Percentiles rank a stretch among this genome's conserved stretches.
Conservation (phyloP, 148 eudicot genomes). For the Heliosperma pusillum region DNA sequence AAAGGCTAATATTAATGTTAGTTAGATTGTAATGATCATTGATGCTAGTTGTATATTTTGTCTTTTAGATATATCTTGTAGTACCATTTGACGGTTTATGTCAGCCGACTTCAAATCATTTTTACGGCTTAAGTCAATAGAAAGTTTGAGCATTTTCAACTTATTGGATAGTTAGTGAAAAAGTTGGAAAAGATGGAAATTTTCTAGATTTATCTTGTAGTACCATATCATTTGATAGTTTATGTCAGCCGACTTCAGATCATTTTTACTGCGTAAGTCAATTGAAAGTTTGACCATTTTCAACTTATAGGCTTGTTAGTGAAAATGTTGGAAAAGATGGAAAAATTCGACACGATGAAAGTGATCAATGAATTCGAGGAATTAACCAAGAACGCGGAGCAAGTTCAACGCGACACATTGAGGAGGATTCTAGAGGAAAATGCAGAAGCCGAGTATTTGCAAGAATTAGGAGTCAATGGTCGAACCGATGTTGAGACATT, state of each 20-base stretch:
- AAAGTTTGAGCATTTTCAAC: not conserved
- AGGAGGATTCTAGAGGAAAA: slow-evolving; percentile 42
- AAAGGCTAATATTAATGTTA: slow-evolving; percentile 6
- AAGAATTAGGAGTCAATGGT: slow-evolving; percentile 34
- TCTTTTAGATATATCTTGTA: not conserved
- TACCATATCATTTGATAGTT: not conserved
- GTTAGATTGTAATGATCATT: not conserved
- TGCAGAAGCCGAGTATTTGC: slow-evolving; percentile 29
- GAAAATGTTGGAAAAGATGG: slow-evolving; percentile 38
- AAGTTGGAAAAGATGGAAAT: slow-evolving; percentile 37
- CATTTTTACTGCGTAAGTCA: not conserved
- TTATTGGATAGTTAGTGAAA: not conserved
- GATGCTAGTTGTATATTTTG: not conserved
- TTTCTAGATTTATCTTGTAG: not conserved
- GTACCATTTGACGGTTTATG: not conserved
- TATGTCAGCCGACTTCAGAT: not conserved
- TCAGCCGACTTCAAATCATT: not conserved
- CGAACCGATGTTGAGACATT: slow-evolving; percentile 58
- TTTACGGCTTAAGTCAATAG: not conserved
- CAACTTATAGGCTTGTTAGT: not conserved
- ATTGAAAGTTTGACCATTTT: not conserved
- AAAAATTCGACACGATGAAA: slow-evolving; percentile 24
- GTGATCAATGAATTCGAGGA: slow-evolving; percentile 40
- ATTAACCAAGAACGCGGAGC: slow-evolving; percentile 30
- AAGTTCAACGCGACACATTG: slow-evolving; percentile 38